Conservation (phyloP, 805 yeast species). For the Ogataea nitratoaversa region DNA sequence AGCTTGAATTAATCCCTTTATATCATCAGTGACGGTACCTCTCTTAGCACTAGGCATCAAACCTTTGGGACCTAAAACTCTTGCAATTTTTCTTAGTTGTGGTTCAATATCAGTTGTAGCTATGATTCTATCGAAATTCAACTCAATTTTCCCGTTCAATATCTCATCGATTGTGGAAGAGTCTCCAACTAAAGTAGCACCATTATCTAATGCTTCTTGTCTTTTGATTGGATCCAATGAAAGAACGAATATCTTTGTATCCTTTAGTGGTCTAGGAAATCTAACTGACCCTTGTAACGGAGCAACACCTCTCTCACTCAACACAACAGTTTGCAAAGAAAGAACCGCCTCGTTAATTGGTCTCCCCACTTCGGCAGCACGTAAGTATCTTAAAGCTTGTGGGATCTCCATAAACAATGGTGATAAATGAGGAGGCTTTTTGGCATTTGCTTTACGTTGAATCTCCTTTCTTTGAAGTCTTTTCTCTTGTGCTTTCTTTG, state of each 20-base stretch:
- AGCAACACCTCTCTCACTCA: conserved; percentile 73
- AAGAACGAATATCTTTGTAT: conserved; percentile 63
- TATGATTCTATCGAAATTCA: conserved; percentile 69
- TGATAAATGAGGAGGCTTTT: conserved; percentile 38
- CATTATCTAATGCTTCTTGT: conserved; percentile 50
- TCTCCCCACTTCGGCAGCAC: conserved; percentile 91
- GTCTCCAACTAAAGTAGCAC: conserved; percentile 72
- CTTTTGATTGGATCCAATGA: conserved; percentile 52
- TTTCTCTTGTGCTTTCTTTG: conserved; percentile 24
- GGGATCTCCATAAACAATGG: conserved; percentile 72
- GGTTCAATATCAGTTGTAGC: conserved; percentile 79
- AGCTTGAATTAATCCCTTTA: conserved; percentile 46
- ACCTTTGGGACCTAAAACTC: conserved; percentile 81
- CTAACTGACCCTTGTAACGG: conserved; percentile 67
- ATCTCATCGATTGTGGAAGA: conserved; percentile 62
- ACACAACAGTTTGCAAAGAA: conserved; percentile 57
- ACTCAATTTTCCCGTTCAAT: conserved; percentile 43
- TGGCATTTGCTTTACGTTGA: conserved; percentile 31
- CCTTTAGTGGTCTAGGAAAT: conserved; percentile 70
- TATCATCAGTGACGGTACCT: conserved; percentile 78
- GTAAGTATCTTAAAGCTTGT: conserved; percentile 67
- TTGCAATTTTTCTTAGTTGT: conserved; percentile 65
- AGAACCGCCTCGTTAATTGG: conserved; percentile 68
- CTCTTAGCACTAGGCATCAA: conserved; percentile 83
- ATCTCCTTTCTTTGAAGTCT: conserved; percentile 24